These are phyloP conservation scores for Scenedesmus sp. DNA, from an alignment of 163 green algal species.

Conservation along the genomic window DNA sequence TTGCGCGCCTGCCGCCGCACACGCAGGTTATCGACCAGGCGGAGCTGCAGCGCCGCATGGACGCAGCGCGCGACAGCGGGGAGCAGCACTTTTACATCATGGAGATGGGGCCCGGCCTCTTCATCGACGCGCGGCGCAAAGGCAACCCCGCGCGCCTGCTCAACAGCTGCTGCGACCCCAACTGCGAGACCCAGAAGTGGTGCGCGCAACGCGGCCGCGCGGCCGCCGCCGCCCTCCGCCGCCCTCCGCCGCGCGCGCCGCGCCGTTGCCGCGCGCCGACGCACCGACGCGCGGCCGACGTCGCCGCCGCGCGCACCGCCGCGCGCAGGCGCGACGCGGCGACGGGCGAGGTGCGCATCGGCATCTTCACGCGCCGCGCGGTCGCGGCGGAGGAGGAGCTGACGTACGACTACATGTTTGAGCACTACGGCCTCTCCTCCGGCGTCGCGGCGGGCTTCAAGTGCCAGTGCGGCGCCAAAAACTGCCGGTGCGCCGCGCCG, in stretches of 20 bases:
- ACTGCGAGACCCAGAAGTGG: constrained; percentile 96
- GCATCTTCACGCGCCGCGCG: constrained; percentile 83
- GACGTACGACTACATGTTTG: constrained; percentile 95
- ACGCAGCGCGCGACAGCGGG: constrained; percentile 57
- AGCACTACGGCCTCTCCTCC: constrained; percentile 75
- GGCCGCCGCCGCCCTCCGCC: no score
- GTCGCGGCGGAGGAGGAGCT: constrained; percentile 85
- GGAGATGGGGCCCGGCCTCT: constrained; percentile 75
- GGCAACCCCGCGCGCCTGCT: constrained; percentile 89
- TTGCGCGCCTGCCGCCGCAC: background rate
- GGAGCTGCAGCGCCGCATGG: constrained; percentile 42
- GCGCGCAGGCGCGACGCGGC: constrained; percentile 23
- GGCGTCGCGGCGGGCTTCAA: constrained; percentile 60
- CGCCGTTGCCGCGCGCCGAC: no score
- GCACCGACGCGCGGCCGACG: no score
- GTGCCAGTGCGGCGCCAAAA: constrained; percentile 90
- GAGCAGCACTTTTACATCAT: constrained; percentile 94
- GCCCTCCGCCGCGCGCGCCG: no score
- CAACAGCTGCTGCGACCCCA: constrained; percentile 92
- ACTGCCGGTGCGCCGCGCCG: constrained; percentile 67
- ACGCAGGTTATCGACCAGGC: constrained; percentile 56
- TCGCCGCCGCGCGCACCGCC: no score
- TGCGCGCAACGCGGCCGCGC: constrained; percentile 43
- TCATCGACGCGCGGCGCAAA: constrained; percentile 88
- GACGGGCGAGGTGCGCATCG: constrained; percentile 69